Base-by-base conservation (phyloP, 768 basidiomycete species). In the Krasilnikovozyma curviuscula region DNA sequence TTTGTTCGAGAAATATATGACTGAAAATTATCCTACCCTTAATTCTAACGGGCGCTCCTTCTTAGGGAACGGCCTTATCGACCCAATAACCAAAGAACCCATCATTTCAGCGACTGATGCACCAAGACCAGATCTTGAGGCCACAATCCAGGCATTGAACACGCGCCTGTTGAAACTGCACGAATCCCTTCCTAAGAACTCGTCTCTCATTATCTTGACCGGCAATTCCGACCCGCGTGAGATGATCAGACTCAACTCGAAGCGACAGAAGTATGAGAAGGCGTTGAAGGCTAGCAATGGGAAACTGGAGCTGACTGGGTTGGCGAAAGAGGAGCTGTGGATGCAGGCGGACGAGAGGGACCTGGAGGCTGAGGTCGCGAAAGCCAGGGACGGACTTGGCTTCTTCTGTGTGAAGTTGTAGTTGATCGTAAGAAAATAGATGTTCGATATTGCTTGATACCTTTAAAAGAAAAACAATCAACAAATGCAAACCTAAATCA, bases 191-290 rank as follows among this genome's bases (percentile, higher is more conserved):
- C 86, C 88, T 0, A 61, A 78, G 2, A 75, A 78, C 19, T 84
- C 88, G 0, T 86, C 85, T 0, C 62, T 95, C 19, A 65, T 95
- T 45, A 69, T 97, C 32, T 77, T 93, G 59, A 83, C 81, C 0
- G 88, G 89, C 1, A 85, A 95, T 59, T 77, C 78, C 0, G 83
- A 93, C 61, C 88, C 89, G 0, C 74, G 83, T 0, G 67, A 63
- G 7, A 86, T 91, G 83, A 69, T 79, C 3, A 62, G 70, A 23
- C 66, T 97, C 19, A 78, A 77, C 55, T 73, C 73, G 5, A 70
- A 78, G 42, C 81, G 84, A 64, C 65, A 63, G 3, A 70, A 72
- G 27, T 91, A 86, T 56, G 88, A 95, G 57, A 67, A 59, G 31
- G 46, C 59, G 41, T 59, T 63, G 53, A 67, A 65, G 53, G 79